Evolutionary conservation across 148 eudicot genomes (phyloP).

Genomic region (Oxyria digyna): DNA sequence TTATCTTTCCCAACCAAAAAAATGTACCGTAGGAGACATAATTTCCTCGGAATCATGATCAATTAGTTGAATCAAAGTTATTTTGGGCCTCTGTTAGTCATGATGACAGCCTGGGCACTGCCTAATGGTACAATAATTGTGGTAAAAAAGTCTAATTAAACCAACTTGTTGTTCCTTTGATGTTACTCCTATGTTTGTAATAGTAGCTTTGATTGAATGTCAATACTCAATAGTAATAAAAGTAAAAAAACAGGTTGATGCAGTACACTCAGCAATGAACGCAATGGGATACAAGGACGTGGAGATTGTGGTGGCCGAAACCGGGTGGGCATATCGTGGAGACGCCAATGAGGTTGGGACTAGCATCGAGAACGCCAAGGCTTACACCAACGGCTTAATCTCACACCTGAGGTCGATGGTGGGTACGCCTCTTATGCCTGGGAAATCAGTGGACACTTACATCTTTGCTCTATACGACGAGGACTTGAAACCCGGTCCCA

Average conservation of each 20-base stretch:
- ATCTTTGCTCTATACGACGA: conserved; percentile 51
- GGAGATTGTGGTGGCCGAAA: conserved; percentile 53
- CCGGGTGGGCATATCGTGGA: conserved; percentile 60
- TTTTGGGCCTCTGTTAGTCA: not conserved
- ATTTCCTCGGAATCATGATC: not conserved
- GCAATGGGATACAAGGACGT: conserved; percentile 36
- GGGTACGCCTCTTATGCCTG: conserved; percentile 60
- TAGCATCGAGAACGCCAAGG: conserved; percentile 49
- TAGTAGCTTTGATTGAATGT: too few relatives aligned
- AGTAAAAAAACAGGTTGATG: conserved; percentile 29
- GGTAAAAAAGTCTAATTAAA: not conserved
- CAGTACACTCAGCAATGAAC: conserved; percentile 40
- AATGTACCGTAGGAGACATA: not conserved
- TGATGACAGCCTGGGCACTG: not conserved
- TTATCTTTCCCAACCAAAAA: not conserved
- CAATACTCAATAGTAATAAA: too few relatives aligned
- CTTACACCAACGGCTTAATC: conserved; percentile 38
- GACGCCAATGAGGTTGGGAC: conserved; percentile 44
- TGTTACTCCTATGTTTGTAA: not conserved
- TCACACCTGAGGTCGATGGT: conserved; percentile 40
- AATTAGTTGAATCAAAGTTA: not conserved
- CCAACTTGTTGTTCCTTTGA: not conserved
- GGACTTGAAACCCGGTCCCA: conserved; percentile 42
- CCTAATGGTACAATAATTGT: not conserved
- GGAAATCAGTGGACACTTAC: conserved; percentile 42